These are phyloP conservation scores for Cercospora janseana DNA, from an alignment of 2,329 filamentous ascomycete genomes.

Conservation along the genomic window DNA sequence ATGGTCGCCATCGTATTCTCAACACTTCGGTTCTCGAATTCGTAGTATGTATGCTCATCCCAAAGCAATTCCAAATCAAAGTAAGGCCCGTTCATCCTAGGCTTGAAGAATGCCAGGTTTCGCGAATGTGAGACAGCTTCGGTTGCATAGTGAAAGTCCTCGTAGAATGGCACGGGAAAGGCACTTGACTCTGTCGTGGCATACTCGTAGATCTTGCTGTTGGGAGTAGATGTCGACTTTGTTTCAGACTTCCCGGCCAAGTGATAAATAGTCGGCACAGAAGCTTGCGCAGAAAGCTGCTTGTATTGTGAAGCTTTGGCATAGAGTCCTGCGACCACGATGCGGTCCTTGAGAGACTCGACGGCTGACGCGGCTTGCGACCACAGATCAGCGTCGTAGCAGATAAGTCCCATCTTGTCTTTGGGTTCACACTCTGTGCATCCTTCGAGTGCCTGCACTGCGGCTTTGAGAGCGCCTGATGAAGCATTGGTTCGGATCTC, in stretches of 20 bases:
- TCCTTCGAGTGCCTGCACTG: conserved; percentile 29
- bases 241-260: conserved; percentile 27
- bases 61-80: conserved; percentile 76
- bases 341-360: conserved; percentile 25
- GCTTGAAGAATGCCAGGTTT: conserved; percentile 64
- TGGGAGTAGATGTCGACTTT: conserved; percentile 15
- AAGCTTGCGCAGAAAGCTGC: conserved; percentile 21
- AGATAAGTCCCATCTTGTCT: conserved; percentile 42
- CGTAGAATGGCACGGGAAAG: conserved; percentile 53
- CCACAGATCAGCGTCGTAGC: conserved; percentile 25
- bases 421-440: conserved; percentile 39
- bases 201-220: conserved; percentile 44
- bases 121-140: conserved; percentile 66
- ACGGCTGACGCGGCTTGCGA: conserved; percentile 30
- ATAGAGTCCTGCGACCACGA: conserved; percentile 39
- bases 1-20: conserved; percentile 77
- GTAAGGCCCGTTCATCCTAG: conserved; percentile 59
- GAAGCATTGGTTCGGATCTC: conserved; percentile 47
- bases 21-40: conserved; percentile 67
- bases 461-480: conserved; percentile 18
- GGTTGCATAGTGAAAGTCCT: conserved; percentile 52
- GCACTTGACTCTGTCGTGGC: conserved; percentile 43
- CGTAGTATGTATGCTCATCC: conserved; percentile 72
- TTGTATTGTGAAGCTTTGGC: conserved; percentile 26
- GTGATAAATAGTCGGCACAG: conserved; percentile 31